Evolutionary conservation across 176 grass and related monocot genomes (phyloP), one percentile per base, ranked within the genome.

Genomic region (Typha latifolia): DNA sequence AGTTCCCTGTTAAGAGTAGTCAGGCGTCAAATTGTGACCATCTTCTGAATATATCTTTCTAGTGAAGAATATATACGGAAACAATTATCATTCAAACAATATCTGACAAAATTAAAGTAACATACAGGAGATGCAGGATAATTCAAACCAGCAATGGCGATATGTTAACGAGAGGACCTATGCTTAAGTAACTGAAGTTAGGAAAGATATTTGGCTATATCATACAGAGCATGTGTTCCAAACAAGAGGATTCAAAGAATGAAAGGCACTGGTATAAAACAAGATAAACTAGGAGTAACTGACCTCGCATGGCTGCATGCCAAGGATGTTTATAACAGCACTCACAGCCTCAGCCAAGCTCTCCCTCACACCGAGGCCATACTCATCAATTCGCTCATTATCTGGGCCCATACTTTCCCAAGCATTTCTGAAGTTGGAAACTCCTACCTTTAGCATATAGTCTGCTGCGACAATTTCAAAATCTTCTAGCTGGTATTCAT

Each of bases 241-340:
- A 43, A 43, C 9, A 43, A 43, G 5, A 43, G 37, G 37, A 43
- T 43, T 9, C 37, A 43, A 6, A 43, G 37, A 9, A 43, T 10
- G 37, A 10, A 10, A 43, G 5, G 8, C 37, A 47, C 7, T 37
- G 4, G 64, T n/a, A 18, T 14, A 14, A 16, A n/a, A 3, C 7
- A 7, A 47, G 3, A 49, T 24, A 18, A 20, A 76, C 56, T 43
- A 10, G 37, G 32, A 16, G 51, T 62, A 56, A 68, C 75, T 78
- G 51, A 97, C 94, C 89, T 99, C 94, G 15, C 94, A 99, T 32
- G 89, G 79, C 27, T 87, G 94, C 94, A 99, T 99, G 86, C 94
- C 94, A 3, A 99, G 89, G 69, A 99, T 93, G 66, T 77, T 62
- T 63, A 87, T 85, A 29, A 93, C 94, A 69, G 94, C 94, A 81